Evolutionary conservation across 2,329 filamentous ascomycete species (phyloP).

Genomic region (Mollisiaceae sp.): DNA sequence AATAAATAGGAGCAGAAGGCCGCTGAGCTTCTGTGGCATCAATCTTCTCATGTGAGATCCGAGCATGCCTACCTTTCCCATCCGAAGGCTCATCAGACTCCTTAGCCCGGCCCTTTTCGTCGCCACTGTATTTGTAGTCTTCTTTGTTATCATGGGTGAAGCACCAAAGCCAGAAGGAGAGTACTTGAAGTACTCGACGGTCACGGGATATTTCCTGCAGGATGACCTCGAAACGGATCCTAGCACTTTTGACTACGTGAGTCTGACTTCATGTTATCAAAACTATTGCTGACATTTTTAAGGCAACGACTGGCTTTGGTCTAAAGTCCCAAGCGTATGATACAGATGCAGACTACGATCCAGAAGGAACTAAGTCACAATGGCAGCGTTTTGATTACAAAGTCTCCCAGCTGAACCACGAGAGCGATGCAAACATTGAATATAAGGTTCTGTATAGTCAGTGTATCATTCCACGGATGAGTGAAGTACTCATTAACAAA

Average conservation of each 20-base stretch:
- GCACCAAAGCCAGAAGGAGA: slow-evolving; percentile 35
- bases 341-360: slow-evolving; percentile 53
- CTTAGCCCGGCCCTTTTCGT: slow-evolving; percentile 37
- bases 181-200: slow-evolving; percentile 58
- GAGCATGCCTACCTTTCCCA: slow-evolving; percentile 2
- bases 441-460: slow-evolving; percentile 68
- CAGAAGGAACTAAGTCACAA: slow-evolving; percentile 53
- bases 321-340: slow-evolving; percentile 66
- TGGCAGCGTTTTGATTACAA: slow-evolving; percentile 70
- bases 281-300: background rate
- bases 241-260: slow-evolving; percentile 67
- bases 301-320: slow-evolving; percentile 68
- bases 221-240: slow-evolving; percentile 63
- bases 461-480: background rate
- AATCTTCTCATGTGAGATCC: slow-evolving; percentile 11
- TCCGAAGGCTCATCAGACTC: slow-evolving; percentile 10
- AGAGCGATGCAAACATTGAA: slow-evolving; percentile 48
- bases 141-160: slow-evolving; percentile 37
- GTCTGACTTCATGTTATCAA: slow-evolving; percentile 37
- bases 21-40: background rate
- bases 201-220: slow-evolving; percentile 68
- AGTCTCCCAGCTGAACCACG: slow-evolving; percentile 59
- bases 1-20: background rate
- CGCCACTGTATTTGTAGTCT: slow-evolving; percentile 30
- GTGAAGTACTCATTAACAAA: slow-evolving; percentile 27